Base-by-base conservation (phyloP, 805 yeast species). In the Spathaspora sp. region DNA sequence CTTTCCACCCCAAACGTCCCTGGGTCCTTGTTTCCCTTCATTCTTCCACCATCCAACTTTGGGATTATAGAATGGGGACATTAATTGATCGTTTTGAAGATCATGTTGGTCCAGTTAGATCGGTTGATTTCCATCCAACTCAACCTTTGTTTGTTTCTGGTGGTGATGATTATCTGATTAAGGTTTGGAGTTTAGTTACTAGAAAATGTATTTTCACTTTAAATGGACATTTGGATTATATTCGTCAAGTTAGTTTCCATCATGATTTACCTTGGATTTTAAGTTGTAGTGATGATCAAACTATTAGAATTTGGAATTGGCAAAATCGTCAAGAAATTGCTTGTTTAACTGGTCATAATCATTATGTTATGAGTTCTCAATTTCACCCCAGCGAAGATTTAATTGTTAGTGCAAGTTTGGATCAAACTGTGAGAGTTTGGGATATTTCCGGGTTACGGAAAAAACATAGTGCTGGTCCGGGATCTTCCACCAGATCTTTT, bases 1-100 rank as follows among this genome's bases (percentile, higher is more conserved):
- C 99, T 52, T 91, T 94, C 74, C 97, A 96, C 72, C 97, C 98
- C 49, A 85, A 85, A 59, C 78, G 94, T 69, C 97, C 99, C 53
- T 94, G 97, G 97, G 89, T 91, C 54, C 78, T 94, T 61, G 98
- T 92, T 32, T 91, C 98, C 7, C 79, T 96, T 55, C 94, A 93
- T 69, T 89, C 97, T 26, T 90, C 97, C n/a, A 91, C 97, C n/a
- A 93, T 94, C 67, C 99, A 96, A 70, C 79, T 94, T 57, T 94
- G 99, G 99, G 99, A 94, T 72, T 94, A 96, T 73, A 85, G 99
- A 64, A 94, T 94, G 99, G 99, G 99, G 44, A 91, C 97, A 2
- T 75, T 94, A 66, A 85, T 94, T 66, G 98, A 92, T 69, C 82
- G 97, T 52, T 94, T 91, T 64, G 99, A 94, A 71, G 99, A 93